Evolutionary conservation across 768 basidiomycete genomes (phyloP), one percentile per base, ranked within the genome.

Genomic region (Trametes elegans): DNA sequence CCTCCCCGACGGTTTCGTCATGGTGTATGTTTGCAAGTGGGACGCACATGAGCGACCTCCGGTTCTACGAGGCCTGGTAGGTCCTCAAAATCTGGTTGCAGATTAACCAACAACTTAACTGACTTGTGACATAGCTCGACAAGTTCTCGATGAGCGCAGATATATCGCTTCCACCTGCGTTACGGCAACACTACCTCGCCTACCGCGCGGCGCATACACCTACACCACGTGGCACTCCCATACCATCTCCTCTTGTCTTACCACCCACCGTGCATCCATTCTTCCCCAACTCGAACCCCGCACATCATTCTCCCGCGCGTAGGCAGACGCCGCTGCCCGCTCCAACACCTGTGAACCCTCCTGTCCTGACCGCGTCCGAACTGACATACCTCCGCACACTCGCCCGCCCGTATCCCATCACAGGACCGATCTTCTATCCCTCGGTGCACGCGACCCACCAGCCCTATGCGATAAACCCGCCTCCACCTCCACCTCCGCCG

Each of bases 91-190:
- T 11, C 45, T 6, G 3, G 18, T 11, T 21, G 10, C 19, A 14
- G 18, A 34, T n/a, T n/a, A n/a, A n/a, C n/a, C 16, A 2, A 8
- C 19, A 5, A 3, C 19, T 32, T 46, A 10, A 46, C 10, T 18
- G 3, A 1, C 7, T 11, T 16, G 24, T 21, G 3, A 9, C 16
- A n/a, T 62, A 91, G 89, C 76, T 93, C 13, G 88, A 93, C 66
- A 81, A 79, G 62, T 92, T 93, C 66, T 77, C 88, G 2, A 84
- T 93, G 79, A 91, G 88, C 62, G 80, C 79, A 6, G 81, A 80
- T 36, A 68, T 88, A 43, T 70, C 75, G 28, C 66, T 87, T 14
- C 48, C 62, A 13, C 48, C 65, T 1, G 51, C 59, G 9, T 55
- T 63, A 0, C 69, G 68, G 19, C 67, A 68, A 52, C 55, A 63